These are phyloP conservation scores for Fusarium coicis DNA, from an alignment of 2,329 filamentous ascomycete species.

Conservation along the genomic window DNA sequence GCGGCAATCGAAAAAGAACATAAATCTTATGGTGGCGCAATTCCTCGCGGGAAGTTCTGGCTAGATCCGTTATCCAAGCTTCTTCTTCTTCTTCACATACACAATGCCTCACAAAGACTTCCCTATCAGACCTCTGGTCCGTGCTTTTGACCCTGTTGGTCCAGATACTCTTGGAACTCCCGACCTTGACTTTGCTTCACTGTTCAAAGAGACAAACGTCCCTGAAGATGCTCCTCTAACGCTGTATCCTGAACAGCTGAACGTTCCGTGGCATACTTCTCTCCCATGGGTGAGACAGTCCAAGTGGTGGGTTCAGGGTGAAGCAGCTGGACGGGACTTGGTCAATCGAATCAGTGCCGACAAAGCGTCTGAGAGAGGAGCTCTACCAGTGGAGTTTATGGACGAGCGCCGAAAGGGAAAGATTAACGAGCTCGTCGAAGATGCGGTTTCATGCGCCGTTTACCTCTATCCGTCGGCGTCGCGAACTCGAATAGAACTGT, in stretches of 20 bases:
- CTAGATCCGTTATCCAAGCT: not conserved
- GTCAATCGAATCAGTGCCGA: constrained; percentile 10
- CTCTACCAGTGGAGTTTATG: constrained; percentile 12
- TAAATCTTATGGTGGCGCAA: constrained; percentile 1
- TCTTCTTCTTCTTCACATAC: not conserved
- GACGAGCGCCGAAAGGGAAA: constrained; percentile 19
- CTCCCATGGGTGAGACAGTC: constrained; percentile 21
- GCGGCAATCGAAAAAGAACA: constrained; percentile 11
- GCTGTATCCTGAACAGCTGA: not conserved
- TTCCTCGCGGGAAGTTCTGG: not conserved
- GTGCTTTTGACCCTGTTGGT: constrained; percentile 10
- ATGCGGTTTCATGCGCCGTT: constrained; percentile 10
- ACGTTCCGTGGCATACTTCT: constrained; percentile 13
- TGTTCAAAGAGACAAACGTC: not conserved
- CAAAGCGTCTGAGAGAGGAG: constrained; percentile 7
- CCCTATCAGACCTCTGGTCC: constrained; percentile 5
- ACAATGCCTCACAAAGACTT: constrained; percentile 22
- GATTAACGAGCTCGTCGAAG: constrained; percentile 24
- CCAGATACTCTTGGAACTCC: not conserved
- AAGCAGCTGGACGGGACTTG: constrained; percentile 1
- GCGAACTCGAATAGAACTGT: constrained; percentile 2
- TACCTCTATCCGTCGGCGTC: constrained; percentile 24
- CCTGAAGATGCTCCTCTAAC: constrained; percentile 8
- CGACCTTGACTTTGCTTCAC: constrained; percentile 8
- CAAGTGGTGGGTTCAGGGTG: constrained; percentile 8